Evolutionary conservation across 495 filamentous ascomycete species (phyloP), one percentile per base, ranked within the genome.

Genomic region (Thermothielavioides terrestris): DNA sequence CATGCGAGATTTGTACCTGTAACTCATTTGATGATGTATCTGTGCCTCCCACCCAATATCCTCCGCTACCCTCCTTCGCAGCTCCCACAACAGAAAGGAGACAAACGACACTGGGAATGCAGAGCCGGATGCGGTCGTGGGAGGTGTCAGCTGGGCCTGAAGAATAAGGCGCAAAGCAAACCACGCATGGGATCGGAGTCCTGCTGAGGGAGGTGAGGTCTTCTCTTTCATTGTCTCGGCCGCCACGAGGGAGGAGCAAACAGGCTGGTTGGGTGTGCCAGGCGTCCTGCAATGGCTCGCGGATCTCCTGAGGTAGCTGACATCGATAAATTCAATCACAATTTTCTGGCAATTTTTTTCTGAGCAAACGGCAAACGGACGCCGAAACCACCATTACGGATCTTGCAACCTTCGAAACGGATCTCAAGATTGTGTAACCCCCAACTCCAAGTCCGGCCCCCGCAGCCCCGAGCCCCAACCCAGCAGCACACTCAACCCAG

Each of bases 161-260:
- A 14, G 17, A 48, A n/a, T n/a, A 30, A 30, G 35, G 35, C 11
- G 17, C 23, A 20, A 34, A 38, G 45, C 45, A 39, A 48, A 48
- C 45, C 45, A 48, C 45, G 45, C n/a, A 36, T 30, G 45, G 38
- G 34, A 48, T 39, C 45, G 30, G 35, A 25, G 45, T 39, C 45
- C 31, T 21, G 45, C 8, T 36, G 45, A 30, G 34, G 31, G 25
- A 20, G 35, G 45, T 48, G 45, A 39, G 17, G 17, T 14, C 5
- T 25, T 14, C 28, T 30, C 3, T 21, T 14, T 30, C 25, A 22
- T 38, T 31, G 25, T 48, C 21, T 22, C 23, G 42, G 15, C 42
- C n/a, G n/a, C n/a, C 28, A 45, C 42, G 30, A 12, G 25, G 28
- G 23, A 4, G 21, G n/a, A 38, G 45, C 45, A 48, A 48, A 38